phyloP scores from a whole-genome alignment of 495 filamentous ascomycete species.

The Neurospora tetrasperma region DNA sequence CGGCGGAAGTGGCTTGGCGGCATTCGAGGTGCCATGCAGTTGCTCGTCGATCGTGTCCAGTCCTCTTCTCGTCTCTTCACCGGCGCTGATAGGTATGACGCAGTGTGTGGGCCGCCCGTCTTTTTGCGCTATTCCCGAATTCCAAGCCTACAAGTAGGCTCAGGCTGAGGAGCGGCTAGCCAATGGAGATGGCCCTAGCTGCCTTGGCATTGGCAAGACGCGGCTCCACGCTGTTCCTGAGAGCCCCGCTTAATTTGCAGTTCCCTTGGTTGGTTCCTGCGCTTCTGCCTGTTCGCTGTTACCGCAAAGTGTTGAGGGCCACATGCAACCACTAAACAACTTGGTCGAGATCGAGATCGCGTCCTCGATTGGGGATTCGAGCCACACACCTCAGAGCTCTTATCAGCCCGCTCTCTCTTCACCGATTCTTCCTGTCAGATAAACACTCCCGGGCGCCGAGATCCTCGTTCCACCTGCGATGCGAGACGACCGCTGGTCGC shows the following conservation, averaged over 20 bases:
- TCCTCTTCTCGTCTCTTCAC: not conserved
- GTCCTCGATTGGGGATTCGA: not conserved
- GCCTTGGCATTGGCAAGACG: not conserved
- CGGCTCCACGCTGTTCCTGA: not conserved
- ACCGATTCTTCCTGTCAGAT: not conserved
- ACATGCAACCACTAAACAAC: not conserved
- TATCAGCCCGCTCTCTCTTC: not conserved
- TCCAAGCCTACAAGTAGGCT: not conserved
- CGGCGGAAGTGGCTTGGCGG: not conserved
- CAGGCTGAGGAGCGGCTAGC: not conserved
- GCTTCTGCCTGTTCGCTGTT: slow-evolving; percentile 1
- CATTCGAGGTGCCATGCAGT: not conserved
- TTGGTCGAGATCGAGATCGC: not conserved
- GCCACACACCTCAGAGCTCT: not conserved
- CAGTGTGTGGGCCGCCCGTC: not conserved
- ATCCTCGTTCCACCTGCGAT: not conserved
- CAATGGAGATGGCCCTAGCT: not conserved
- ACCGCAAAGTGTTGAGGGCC: not conserved
- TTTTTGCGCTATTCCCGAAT: not conserved
- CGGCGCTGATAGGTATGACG: not conserved
- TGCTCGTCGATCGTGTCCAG: not conserved
- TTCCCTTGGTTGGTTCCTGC: not conserved
- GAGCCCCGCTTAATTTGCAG: not conserved
- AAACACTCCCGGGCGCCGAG: not conserved
- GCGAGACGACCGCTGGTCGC: not conserved